Conservation (phyloP, 306 rosid genomes). For the Rosa chinensis region DNA sequence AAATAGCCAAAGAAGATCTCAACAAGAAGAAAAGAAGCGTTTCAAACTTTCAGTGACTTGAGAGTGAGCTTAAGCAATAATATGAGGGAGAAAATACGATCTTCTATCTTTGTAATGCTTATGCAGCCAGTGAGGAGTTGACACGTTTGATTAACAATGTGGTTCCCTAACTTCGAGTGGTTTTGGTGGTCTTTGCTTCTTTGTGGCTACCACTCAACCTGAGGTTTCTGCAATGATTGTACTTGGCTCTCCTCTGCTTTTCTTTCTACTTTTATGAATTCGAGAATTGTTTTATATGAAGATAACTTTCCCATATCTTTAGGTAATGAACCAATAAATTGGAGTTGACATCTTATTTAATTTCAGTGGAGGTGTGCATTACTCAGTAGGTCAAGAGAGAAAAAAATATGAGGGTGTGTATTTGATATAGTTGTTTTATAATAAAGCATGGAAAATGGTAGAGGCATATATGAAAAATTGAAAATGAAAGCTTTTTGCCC, state of each 20-base stretch:
- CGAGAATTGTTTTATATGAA: not conserved
- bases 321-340: not conserved
- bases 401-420: not conserved
- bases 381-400: too few species aligned
- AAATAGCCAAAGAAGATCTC: not conserved
- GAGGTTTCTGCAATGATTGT: not conserved
- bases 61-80: not conserved
- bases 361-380: too few species aligned
- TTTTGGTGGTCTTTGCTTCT: not conserved
- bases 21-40: not conserved
- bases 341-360: too few species aligned
- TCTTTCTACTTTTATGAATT: not conserved
- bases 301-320: not conserved
- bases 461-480: too few species aligned
- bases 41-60: not conserved
- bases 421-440: not conserved
- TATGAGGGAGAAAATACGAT: not conserved
- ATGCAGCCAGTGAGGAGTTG: not conserved
- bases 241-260: not conserved
- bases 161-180: not conserved
- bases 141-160: slow-evolving; percentile 5
- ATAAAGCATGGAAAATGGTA: not conserved
- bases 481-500: not conserved
- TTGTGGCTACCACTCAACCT: slow-evolving; percentile 3
- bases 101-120: not conserved